Conservation (phyloP, 257 asterid genomes). For the Gentiana dahurica region DNA sequence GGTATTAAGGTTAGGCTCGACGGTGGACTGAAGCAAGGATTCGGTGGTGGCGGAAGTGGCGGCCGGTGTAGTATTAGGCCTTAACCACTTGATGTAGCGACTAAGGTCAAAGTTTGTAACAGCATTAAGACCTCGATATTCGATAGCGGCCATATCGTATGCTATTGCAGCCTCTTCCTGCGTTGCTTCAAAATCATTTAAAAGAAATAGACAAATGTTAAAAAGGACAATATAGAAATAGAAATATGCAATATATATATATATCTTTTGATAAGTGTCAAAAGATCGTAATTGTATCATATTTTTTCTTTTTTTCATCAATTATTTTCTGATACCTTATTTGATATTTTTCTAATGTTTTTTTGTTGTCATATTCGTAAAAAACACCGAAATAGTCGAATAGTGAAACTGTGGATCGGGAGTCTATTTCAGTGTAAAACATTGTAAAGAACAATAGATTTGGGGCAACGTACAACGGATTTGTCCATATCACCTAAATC, state of each 20-base stretch:
- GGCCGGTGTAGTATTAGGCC: conserved; percentile 23
- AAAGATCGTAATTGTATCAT: not conserved
- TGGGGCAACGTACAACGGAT: too few species aligned
- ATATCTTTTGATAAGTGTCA: too few species aligned
- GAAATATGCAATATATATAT: too few species aligned
- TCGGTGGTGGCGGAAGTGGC: not conserved
- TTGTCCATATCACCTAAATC: too few species aligned
- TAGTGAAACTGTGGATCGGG: too few species aligned
- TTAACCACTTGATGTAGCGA: conserved; percentile 77
- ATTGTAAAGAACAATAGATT: too few species aligned
- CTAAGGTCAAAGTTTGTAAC: conserved; percentile 81
- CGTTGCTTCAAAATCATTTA: conserved; percentile 36
- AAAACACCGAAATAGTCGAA: too few species aligned
- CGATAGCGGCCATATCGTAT: conserved; percentile 86
- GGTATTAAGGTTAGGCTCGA: conserved; percentile 4
- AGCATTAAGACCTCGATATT: conserved; percentile 73
- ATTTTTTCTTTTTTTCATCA: not conserved
- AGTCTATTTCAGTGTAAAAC: too few species aligned
- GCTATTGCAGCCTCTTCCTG: conserved; percentile 90
- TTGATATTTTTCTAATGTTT: too few species aligned
- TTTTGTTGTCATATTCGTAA: too few species aligned
- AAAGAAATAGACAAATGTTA: not conserved
- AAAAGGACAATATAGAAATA: too few species aligned
- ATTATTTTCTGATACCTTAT: too few species aligned
- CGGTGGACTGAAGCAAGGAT: conserved; percentile 2